Base-by-base conservation (phyloP, 2,329 filamentous ascomycete species). In the Aspergillus tamarii region DNA sequence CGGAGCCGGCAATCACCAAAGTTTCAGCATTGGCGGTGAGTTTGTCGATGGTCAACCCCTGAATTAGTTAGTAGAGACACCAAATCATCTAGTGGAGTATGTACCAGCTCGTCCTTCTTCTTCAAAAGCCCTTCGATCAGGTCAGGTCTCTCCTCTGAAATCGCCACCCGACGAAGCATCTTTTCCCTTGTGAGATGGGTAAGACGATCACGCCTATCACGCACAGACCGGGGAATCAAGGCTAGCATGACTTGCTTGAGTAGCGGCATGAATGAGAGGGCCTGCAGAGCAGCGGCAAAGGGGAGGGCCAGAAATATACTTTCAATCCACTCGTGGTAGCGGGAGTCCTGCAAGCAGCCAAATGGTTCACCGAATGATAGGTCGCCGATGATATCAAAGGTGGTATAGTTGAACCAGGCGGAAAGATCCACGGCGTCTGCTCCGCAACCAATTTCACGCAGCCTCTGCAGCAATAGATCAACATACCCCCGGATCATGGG, bases 1-100 rank as follows among this genome's bases (percentile, higher is more conserved):
- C 77, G 14, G 71, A 76, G 1, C 79, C 78, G 8, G 75, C 78
- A 8, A 78, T 54, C 7, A 80, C 70, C 2, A 80, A 28, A 66
- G 69, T 57, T 39, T 71, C 69, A 2, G 70, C 71, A 45, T 71
- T 67, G 36, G 67, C 67, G 63, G 72, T 67, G n/a, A 68, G 71
- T n/a, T 61, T 34, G 19, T 55, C 59, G 7, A 61, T 19, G n/a
- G 41, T 50, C 41, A 61, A 21, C 3, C 23, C 32, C 59, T 61
- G 46, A 10, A 50, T 4, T 10, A 46, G 19, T 21, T 34, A 21
- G 28, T 59, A 53, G 10, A 7, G 10, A 19, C 12, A 28, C 21
- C 3, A 3, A 9, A 26, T 32, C n/a, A 26, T 12, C 11, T 1
- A 7, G 16, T 23, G 21, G 21, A 28, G 19, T n/a, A 10, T 4